Evolutionary conservation across 2,329 filamentous ascomycete genomes (phyloP).

Genomic region (Periglandula ipomoeae): DNA sequence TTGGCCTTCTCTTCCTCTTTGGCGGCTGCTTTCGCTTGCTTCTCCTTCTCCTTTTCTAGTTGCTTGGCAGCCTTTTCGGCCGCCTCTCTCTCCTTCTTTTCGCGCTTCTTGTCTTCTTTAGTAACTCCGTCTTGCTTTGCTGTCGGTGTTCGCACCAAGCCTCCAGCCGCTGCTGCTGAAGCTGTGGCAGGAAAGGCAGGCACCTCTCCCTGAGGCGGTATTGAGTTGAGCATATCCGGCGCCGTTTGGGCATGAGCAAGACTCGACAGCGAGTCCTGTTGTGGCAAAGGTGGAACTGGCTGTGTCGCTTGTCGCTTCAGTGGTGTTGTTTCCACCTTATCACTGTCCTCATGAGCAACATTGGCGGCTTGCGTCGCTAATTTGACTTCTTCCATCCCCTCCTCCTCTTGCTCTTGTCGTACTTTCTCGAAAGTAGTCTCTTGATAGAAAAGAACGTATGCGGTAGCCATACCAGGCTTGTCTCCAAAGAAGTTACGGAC

Average conservation of each 20-base stretch:
- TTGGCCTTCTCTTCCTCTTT: slow-evolving; percentile 19
- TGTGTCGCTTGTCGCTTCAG: slow-evolving; percentile 43
- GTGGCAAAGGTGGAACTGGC: slow-evolving; percentile 34
- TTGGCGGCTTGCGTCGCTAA: slow-evolving; percentile 48
- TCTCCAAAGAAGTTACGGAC: slow-evolving; percentile 97
- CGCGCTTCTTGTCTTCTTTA: slow-evolving; percentile 55
- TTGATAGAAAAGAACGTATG: slow-evolving; percentile 96
- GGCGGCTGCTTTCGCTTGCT: slow-evolving; percentile 31
- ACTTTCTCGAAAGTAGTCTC: slow-evolving; percentile 67
- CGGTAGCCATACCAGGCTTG: slow-evolving; percentile 80
- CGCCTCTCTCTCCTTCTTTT: slow-evolving; percentile 58
- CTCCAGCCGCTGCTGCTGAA: not conserved
- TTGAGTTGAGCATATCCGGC: slow-evolving; percentile 28
- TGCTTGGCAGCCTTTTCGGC: slow-evolving; percentile 48
- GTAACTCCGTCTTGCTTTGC: slow-evolving; percentile 26
- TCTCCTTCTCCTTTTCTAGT: slow-evolving; percentile 27
- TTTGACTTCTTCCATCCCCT: slow-evolving; percentile 56
- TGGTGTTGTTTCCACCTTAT: slow-evolving; percentile 33
- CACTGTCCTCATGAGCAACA: slow-evolving; percentile 39
- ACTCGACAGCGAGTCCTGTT: slow-evolving; percentile 44
- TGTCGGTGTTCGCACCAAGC: slow-evolving; percentile 13
- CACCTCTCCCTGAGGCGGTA: slow-evolving; percentile 10
- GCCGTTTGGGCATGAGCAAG: slow-evolving; percentile 61
- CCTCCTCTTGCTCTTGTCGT: slow-evolving; percentile 71
- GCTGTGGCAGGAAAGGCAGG: slow-evolving; percentile 8